Percentiles rank a stretch among this genome's conserved stretches.
These are phyloP conservation scores for Avena sativa DNA, from an alignment of 176 grass and related monocot genomes.

Conservation along the genomic window DNA sequence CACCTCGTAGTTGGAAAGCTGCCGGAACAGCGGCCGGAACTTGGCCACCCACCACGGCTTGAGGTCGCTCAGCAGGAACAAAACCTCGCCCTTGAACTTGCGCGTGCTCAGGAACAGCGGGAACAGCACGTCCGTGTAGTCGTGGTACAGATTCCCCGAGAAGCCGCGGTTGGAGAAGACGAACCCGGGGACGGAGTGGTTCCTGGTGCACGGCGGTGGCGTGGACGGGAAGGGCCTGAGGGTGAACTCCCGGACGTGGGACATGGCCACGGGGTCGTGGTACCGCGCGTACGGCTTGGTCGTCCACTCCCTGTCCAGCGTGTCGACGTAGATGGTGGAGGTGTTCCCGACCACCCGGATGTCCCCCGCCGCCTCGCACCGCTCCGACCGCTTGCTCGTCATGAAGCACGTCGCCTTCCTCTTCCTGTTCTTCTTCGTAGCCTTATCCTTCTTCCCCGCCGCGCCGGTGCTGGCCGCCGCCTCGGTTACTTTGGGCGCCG, in stretches of 20 bases:
- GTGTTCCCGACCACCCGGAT: conserved; percentile 64
- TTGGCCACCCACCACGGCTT: conserved; percentile 91
- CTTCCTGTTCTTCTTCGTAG: background rate
- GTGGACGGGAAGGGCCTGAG: conserved; percentile 52
- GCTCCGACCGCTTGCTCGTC: conserved; percentile 77
- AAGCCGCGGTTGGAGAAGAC: conserved; percentile 84
- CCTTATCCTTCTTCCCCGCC: conserved; percentile 3
- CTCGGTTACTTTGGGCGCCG: background rate
- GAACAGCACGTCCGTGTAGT: conserved; percentile 91
- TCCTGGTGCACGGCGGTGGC: conserved; percentile 67
- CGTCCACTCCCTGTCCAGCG: conserved; percentile 64
- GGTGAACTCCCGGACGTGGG: conserved; percentile 65
- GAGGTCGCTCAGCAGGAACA: conserved; percentile 63
- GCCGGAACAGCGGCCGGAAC: conserved; percentile 66
- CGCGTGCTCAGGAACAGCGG: conserved; percentile 86
- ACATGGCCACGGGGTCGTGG: conserved; percentile 78
- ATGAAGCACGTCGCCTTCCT: conserved; percentile 71
- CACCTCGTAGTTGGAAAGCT: conserved; percentile 70
- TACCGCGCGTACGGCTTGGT: conserved; percentile 92
- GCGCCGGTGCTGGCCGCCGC: background rate
- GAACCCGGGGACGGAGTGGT: conserved; percentile 78
- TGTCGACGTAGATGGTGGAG: conserved; percentile 62
- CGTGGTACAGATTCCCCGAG: conserved; percentile 94
- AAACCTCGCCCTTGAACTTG: conserved; percentile 67
- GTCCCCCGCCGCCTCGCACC: conserved; percentile 76